Conservation (phyloP, 2,329 filamentous ascomycete genomes). For the Curvularia lunata region DNA sequence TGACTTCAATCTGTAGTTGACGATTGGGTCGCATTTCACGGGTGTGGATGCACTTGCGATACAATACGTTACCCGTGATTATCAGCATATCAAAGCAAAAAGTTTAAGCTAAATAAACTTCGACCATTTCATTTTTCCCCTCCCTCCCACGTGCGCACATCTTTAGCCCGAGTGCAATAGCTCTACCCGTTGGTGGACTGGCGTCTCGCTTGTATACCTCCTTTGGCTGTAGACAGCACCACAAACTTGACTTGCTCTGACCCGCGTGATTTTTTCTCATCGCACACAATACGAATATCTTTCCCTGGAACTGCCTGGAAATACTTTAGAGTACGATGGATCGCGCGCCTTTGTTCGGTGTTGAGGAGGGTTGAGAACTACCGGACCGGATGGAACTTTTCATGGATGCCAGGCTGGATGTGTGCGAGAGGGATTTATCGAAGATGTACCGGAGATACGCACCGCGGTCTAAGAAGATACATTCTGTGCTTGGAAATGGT, state of each 20-base stretch:
- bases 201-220: slow-evolving; percentile 6
- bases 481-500: not conserved
- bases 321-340: not conserved
- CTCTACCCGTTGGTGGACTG: not conserved
- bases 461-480: too few species aligned
- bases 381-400: not conserved
- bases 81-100: not conserved
- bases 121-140: not conserved
- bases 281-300: not conserved
- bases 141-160: not conserved
- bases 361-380: not conserved
- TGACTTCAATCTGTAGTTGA: too few species aligned
- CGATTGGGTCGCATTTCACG: not conserved
- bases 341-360: not conserved
- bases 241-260: not conserved
- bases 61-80: not conserved
- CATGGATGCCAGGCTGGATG: not conserved
- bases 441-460: too few species aligned
- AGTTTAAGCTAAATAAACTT: not conserved
- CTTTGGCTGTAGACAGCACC: slow-evolving; percentile 5
- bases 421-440: not conserved
- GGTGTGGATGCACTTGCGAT: not conserved
- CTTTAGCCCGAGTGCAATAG: not conserved
- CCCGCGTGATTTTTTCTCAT: not conserved
- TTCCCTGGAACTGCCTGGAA: too few species aligned